Evolutionary conservation across 176 grass and related monocot genomes (phyloP).

Genomic region (Elymus sibiricus): DNA sequence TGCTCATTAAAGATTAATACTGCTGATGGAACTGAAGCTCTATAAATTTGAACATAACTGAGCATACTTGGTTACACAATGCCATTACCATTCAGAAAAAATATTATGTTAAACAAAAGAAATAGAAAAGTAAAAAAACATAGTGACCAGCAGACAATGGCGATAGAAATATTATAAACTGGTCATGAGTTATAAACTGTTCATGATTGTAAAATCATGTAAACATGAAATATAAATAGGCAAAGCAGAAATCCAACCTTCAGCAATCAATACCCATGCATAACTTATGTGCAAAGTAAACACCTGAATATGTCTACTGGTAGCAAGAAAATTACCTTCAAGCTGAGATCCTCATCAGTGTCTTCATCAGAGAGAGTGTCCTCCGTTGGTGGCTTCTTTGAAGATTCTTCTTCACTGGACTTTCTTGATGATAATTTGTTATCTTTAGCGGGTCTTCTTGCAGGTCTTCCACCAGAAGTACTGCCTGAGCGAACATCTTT

Average conservation of each 20-base stretch:
- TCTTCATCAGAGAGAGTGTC: slow-evolving; percentile 18
- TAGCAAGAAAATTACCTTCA: slow-evolving; percentile 44
- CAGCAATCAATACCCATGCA: slow-evolving; percentile 1
- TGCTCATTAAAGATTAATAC: not conserved
- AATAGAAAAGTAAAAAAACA: slow-evolving; percentile 2
- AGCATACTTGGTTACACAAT: slow-evolving; percentile 1
- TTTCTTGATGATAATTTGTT: slow-evolving; percentile 31
- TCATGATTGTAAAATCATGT: not conserved
- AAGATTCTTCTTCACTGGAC: slow-evolving; percentile 29
- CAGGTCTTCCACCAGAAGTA: slow-evolving; percentile 48
- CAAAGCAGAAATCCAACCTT: not conserved
- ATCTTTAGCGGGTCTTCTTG: slow-evolving; percentile 31
- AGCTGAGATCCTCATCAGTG: slow-evolving; percentile 31
- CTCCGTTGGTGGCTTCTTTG: slow-evolving; percentile 36
- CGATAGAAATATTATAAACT: not conserved
- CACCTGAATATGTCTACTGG: not conserved
- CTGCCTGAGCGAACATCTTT: slow-evolving; percentile 31
- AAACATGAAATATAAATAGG: slow-evolving; percentile 11
- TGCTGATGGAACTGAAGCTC: not conserved
- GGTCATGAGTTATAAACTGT: not conserved
- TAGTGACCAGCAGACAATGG: not conserved
- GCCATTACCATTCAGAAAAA: not conserved
- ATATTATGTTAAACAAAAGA: not conserved
- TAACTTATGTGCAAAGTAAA: not conserved
- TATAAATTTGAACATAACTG: not conserved